Conservation (phyloP, 1,284 basidiomycete genomes). For the Ustilago loliicola region DNA sequence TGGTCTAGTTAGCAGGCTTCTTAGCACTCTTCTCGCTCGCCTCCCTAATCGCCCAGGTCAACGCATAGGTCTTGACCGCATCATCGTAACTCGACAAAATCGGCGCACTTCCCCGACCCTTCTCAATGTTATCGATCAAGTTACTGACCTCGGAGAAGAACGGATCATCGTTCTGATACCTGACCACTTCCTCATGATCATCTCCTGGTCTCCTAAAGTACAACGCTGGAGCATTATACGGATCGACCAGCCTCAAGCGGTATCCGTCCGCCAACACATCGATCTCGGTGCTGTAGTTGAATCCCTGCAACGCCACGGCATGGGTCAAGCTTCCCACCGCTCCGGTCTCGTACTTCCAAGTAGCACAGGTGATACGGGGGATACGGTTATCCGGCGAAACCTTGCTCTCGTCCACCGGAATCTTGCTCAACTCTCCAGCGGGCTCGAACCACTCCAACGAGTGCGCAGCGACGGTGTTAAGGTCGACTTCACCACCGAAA, state of each 20-base stretch:
- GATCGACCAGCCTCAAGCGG: slow-evolving; percentile 67
- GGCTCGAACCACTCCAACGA: slow-evolving; percentile 68
- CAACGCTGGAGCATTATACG: slow-evolving; percentile 69
- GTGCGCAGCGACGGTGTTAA: slow-evolving; percentile 78
- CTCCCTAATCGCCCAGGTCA: slow-evolving; percentile 68
- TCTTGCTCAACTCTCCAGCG: slow-evolving; percentile 85
- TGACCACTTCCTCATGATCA: slow-evolving; percentile 69
- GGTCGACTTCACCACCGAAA: slow-evolving; percentile 96
- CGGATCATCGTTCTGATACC: slow-evolving; percentile 69
- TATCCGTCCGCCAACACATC: slow-evolving; percentile 68
- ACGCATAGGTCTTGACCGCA: slow-evolving; percentile 69
- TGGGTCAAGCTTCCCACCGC: slow-evolving; percentile 69
- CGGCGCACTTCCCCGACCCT: slow-evolving; percentile 57
- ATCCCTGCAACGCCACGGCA: slow-evolving; percentile 68
- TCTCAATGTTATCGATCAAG: slow-evolving; percentile 68
- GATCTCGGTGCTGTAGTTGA: slow-evolving; percentile 68
- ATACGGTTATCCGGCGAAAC: slow-evolving; percentile 74
- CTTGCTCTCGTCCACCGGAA: slow-evolving; percentile 82
- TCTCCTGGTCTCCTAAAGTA: slow-evolving; percentile 69
- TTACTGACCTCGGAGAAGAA: slow-evolving; percentile 70
- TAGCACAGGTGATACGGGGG: slow-evolving; percentile 68
- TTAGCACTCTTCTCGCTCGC: slow-evolving; percentile 62
- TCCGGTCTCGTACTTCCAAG: slow-evolving; percentile 69
- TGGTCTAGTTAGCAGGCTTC: slow-evolving; percentile 32
- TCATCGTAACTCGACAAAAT: slow-evolving; percentile 66